Percentiles rank a stretch among this genome's conserved stretches.
Conservation (phyloP, 176 grass and related monocot species). For the Metroxylon sagu region DNA sequence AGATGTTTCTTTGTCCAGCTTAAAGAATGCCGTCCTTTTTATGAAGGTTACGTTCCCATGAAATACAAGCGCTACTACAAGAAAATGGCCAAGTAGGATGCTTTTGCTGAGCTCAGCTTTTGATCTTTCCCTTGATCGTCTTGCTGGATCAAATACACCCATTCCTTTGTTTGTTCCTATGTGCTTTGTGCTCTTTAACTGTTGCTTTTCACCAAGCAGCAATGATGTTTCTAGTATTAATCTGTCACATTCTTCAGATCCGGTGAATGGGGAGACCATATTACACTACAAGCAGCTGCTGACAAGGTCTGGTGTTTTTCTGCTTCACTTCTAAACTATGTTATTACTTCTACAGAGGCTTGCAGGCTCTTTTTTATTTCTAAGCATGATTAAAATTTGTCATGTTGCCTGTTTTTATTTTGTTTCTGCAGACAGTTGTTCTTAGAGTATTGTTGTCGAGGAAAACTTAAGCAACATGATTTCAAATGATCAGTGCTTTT, state of each 20-base stretch:
- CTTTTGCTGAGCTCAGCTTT: not conserved
- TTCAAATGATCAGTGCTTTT: no score
- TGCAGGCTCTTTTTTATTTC: no score
- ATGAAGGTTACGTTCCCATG: conserved; percentile 97
- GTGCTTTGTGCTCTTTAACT: no score
- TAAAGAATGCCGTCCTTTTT: conserved; percentile 58
- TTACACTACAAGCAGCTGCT: conserved; percentile 91
- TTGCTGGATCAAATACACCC: not conserved
- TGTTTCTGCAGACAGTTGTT: no score
- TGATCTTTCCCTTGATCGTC: not conserved
- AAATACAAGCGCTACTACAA: conserved; percentile 90
- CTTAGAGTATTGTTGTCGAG: no score
- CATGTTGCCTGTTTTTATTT: no score
- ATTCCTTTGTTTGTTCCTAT: no score
- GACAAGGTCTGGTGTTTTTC: conserved; percentile 51
- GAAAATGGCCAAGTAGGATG: conserved; percentile 93
- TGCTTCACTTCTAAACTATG: no score
- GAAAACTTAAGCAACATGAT: no score
- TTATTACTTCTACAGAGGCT: no score
- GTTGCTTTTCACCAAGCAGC: no score
- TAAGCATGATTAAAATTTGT: no score
- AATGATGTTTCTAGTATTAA: not conserved
- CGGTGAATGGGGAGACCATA: conserved; percentile 96
- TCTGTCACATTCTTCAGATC: conserved; percentile 33
- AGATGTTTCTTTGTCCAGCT: conserved; percentile 58